Evolutionary conservation across 1,284 basidiomycete genomes (phyloP), one percentile per base, ranked within the genome.

Genomic region (Puccinia triticina): DNA sequence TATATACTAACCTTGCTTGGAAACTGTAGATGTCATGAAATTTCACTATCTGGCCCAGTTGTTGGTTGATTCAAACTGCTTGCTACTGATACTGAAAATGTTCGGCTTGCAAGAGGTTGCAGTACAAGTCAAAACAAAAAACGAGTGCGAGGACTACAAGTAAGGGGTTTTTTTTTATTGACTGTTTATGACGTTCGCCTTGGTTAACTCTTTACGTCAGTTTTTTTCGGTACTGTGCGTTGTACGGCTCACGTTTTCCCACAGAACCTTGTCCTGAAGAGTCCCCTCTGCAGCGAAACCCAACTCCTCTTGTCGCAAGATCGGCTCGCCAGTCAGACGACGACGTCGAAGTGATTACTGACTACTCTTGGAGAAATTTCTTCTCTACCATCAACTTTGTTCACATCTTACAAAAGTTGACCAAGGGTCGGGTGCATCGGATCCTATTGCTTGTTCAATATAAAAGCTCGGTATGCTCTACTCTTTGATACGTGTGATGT

Each of bases 311-410:
- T 12, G 83, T 84, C n/a, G 84, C 84, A 16, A 76, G 50, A 26
- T 71, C 71, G 23, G 40, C 67, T 73, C 61, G 84, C 84, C 72
- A 48, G 72, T 57, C 90, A 37, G 92, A 93, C 77, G 94, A 95
- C 85, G 95, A 97, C 84, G 89, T 97, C 40, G 95, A 98, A 85
- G 89, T 97, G 85, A 90, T 98, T 80, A 93, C 92, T 26, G 95
- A 98, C 73, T 99, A 94, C 87, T 97, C 95, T 5, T 99, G 96
- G 95, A 89, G 97, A 79, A 99, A 99, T 88, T 98, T 99, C 88
- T 99, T 98, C 88, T 91, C 95, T 12, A 92, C 92, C n/a, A 96
- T 98, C 88, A 98, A 98, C 87, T 98, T 98, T 86, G 94, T 96
- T 37, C 95, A 95, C 87, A 94, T 99, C 84, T 92, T 99, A 90